Percentiles rank a stretch among this genome's conserved stretches.
Conservation (phyloP, 2,329 filamentous ascomycete genomes). For the Pseudogymnoascus sp. region DNA sequence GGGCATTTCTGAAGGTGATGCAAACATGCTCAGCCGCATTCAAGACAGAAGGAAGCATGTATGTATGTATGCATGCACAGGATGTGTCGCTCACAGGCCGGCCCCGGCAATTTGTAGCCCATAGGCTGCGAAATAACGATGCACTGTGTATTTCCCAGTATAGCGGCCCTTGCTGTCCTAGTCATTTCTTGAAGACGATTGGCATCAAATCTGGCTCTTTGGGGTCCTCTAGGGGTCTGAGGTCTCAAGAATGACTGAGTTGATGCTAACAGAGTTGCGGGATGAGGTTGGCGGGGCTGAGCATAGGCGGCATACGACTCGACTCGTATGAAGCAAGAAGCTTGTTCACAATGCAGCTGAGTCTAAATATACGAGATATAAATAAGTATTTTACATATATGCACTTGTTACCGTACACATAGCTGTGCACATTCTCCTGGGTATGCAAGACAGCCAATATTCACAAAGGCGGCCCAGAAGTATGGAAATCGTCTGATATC, state of each 20-base stretch:
- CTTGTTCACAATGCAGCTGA: neutral
- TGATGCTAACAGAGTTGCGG: neutral
- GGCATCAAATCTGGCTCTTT: neutral
- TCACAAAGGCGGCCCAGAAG: neutral
- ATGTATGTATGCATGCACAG: neutral
- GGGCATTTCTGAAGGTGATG: neutral
- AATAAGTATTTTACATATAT: neutral
- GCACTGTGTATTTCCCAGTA: neutral
- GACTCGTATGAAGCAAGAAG: neutral
- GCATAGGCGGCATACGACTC: neutral
- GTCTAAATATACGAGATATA: slow-evolving; percentile 1
- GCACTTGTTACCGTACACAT: neutral
- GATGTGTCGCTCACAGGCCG: neutral
- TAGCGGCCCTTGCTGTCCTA: neutral
- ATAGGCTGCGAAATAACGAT: neutral
- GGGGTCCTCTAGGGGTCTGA: neutral
- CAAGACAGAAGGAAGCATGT: neutral
- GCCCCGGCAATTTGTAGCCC: neutral
- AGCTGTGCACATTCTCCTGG: neutral
- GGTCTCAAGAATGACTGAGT: neutral
- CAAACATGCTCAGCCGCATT: neutral
- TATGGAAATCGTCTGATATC: neutral
- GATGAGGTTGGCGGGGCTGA: neutral
- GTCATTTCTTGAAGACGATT: neutral
- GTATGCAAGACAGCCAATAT: neutral